Evolutionary conservation across 129 eudicot genomes (phyloP).

Genomic region (Lactuca sativa): DNA sequence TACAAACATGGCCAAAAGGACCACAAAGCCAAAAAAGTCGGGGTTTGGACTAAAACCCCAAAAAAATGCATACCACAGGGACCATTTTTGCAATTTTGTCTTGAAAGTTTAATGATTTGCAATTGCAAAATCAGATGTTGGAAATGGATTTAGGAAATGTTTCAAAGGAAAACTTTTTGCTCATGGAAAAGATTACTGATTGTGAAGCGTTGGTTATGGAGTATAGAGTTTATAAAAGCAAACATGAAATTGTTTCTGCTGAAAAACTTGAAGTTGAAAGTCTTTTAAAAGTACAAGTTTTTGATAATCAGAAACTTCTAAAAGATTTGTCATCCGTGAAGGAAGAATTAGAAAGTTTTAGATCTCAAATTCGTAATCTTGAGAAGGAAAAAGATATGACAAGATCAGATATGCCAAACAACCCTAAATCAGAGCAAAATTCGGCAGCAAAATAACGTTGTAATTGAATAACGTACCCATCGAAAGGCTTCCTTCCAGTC

Average conservation of each 20-base stretch:
- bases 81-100: too few relatives aligned
- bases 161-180: constrained; percentile 59
- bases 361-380: constrained; percentile 28
- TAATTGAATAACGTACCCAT: too few relatives aligned
- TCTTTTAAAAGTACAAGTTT: constrained; percentile 36
- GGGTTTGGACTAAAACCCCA: too few relatives aligned
- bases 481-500: too few relatives aligned
- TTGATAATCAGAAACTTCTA: constrained; percentile 45
- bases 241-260: constrained; percentile 49
- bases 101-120: constrained; percentile 54
- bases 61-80: too few relatives aligned
- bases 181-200: constrained; percentile 62
- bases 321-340: constrained; percentile 39
- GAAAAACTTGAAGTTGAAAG: constrained; percentile 56
- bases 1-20: too few relatives aligned
- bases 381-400: constrained; percentile 43
- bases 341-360: constrained; percentile 43
- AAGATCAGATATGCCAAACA: too few relatives aligned
- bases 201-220: constrained; percentile 52
- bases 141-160: constrained; percentile 59
- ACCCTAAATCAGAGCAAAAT: too few relatives aligned
- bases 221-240: constrained; percentile 44
- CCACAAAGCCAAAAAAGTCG: too few relatives aligned
- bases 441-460: too few relatives aligned
- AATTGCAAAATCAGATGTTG: constrained; percentile 56